Evolutionary conservation across 495 filamentous ascomycete species (phyloP), one percentile per base, ranked within the genome.

Genomic region (Eremomyces bilateralis): DNA sequence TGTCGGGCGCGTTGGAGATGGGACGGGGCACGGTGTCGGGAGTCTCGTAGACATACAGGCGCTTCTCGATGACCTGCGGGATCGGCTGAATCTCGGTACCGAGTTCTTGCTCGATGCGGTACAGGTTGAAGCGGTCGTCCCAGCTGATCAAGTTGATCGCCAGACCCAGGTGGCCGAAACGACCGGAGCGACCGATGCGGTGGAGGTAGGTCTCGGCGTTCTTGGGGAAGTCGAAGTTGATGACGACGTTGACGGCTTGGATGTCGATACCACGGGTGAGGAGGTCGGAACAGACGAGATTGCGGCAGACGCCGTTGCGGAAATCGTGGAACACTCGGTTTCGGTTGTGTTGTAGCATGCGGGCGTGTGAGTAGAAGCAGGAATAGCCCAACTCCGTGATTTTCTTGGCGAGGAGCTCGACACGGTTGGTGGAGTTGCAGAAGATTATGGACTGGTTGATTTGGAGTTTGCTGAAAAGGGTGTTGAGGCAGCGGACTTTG

Each of bases 381-480:
- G 90, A 95, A 57, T 95, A 99, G 27, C 88, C 88, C 37, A 99
- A 67, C 52, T 99, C 88, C 11, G 90, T 95, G 50, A 99, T 99
- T 55, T 95, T 99, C 63, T 99, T 99, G 21, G 88, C 88, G 15
- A 99, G 66, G 13, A 99, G 63, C 53, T 99, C 88, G 13, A 99
- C 88, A 29, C 88, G 82, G 50, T 93, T 94, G 27, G 88, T 95
- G 27, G 90, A 95, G 53, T 99, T 99, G 64, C 88, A 99, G 61
- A 99, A 99, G 48, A 99, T 99, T 60, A 99, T 99, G 33, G 90
- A 95, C 62, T 99, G 88, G 54, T 99, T 99, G 58, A 99, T 99
- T 56, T 95, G 88, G 10, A 99, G 71, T 58, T 93, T 93, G 35
- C 80, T 90, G 64, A 99, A 99, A 27, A 99, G 72, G 1, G 88